Conservation (phyloP, 192 early-diverging fungal genomes). For the Phlyctochytrium planicorne region DNA sequence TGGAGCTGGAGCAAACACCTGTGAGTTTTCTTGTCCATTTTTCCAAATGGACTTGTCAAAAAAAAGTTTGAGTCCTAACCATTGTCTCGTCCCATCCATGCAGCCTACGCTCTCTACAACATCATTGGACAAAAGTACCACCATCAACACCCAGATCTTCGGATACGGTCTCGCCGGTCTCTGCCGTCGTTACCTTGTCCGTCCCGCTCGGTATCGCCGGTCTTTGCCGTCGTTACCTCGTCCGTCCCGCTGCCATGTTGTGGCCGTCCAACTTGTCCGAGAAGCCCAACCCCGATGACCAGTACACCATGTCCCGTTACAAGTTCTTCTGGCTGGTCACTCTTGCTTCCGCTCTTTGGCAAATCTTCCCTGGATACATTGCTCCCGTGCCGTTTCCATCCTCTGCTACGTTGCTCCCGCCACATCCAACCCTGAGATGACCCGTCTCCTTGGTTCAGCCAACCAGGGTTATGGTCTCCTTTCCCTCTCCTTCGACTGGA, state of each 20-base stretch:
- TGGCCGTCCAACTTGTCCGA: slow-evolving; percentile 76
- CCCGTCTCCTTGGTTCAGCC: neutral
- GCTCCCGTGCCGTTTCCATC: slow-evolving; percentile 1
- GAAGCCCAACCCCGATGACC: slow-evolving; percentile 57
- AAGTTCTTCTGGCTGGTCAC: slow-evolving; percentile 3
- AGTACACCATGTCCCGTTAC: slow-evolving; percentile 4
- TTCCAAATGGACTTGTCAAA: neutral
- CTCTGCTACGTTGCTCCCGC: neutral
- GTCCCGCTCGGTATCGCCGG: slow-evolving; percentile 70
- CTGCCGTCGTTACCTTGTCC: slow-evolving; percentile 43
- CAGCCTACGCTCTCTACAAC: slow-evolving; percentile 6
- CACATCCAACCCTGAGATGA: neutral
- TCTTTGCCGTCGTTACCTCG: slow-evolving; percentile 70
- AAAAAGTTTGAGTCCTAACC: slow-evolving; percentile 76
- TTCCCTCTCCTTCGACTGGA: slow-evolving; percentile 28
- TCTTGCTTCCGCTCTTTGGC: slow-evolving; percentile 24
- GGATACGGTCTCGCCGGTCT: neutral
- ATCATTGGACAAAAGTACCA: slow-evolving; percentile 6
- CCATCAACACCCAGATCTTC: neutral
- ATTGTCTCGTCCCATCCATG: slow-evolving; percentile 74
- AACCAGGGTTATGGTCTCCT: slow-evolving; percentile 7
- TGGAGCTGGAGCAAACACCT: neutral
- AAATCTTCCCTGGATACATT: slow-evolving; percentile 2
- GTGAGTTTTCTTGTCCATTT: neutral
- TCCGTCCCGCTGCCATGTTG: slow-evolving; percentile 81